Percentiles rank a stretch among this genome's conserved stretches.
Conservation (phyloP, 345 rosid species). For the Salix exigua region DNA sequence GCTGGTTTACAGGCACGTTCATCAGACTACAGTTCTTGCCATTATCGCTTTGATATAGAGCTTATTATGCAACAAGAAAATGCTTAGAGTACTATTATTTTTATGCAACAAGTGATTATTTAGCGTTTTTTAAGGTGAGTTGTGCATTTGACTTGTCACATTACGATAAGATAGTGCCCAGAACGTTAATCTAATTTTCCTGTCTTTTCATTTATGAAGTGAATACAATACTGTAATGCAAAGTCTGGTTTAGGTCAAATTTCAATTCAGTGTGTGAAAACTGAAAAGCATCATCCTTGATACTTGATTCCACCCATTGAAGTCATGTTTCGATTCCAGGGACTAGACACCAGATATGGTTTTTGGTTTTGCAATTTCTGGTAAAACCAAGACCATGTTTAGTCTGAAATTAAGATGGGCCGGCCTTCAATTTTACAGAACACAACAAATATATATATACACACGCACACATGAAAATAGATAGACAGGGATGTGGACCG, state of each 20-base stretch:
- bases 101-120: too few species aligned
- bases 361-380: neutral
- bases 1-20: conserved; percentile 4
- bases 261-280: neutral
- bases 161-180: neutral
- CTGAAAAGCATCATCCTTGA: neutral
- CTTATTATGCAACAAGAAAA: neutral
- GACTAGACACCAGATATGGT: neutral
- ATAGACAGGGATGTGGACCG: neutral
- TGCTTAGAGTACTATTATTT: too few species aligned
- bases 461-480: too few species aligned
- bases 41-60: neutral
- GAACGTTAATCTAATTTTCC: neutral
- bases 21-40: neutral
- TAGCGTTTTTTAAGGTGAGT: too few species aligned
- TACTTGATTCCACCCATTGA: neutral
- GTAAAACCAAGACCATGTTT: neutral
- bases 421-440: neutral
- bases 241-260: neutral
- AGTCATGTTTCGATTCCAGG: neutral
- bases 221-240: too few species aligned
- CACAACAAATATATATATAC: neutral
- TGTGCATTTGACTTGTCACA: too few species aligned
- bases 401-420: neutral
- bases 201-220: too few species aligned